Conservation (phyloP, 2,329 filamentous ascomycete genomes). For the Alternaria infectoria region DNA sequence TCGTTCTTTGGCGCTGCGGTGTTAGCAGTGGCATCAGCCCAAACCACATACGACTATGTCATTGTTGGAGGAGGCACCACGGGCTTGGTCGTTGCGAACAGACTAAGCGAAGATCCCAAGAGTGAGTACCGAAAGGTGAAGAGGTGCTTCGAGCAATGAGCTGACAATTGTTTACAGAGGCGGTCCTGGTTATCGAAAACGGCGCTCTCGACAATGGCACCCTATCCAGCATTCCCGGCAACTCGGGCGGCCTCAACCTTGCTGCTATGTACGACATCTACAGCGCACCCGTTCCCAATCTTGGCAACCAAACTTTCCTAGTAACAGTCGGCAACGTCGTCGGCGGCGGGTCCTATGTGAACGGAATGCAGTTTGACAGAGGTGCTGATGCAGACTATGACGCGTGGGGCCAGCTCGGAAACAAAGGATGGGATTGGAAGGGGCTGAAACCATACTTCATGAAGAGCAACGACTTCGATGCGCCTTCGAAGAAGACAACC, state of each 20-base stretch:
- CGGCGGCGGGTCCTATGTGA: conserved; percentile 42
- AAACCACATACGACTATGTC: conserved; percentile 28
- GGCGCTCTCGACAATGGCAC: conserved; percentile 16
- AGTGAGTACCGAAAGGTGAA: background rate
- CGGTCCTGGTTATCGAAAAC: conserved; percentile 27
- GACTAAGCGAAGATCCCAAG: conserved; percentile 22
- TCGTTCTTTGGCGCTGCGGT: background rate
- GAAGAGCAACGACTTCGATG: conserved; percentile 20
- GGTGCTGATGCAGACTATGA: conserved; percentile 25
- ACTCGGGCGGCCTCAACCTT: conserved; percentile 15
- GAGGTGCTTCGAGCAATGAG: background rate
- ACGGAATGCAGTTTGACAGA: conserved; percentile 45
- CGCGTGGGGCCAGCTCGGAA: conserved; percentile 1
- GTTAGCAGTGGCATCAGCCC: background rate
- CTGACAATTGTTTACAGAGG: conserved; percentile 5
- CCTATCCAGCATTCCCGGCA: conserved; percentile 15
- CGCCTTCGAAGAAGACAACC: conserved; percentile 8
- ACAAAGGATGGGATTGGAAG: background rate
- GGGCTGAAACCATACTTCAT: conserved; percentile 15
- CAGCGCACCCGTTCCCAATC: conserved; percentile 17
- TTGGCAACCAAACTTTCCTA: conserved; percentile 25
- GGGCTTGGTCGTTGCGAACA: conserved; percentile 27
- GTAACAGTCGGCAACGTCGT: conserved; percentile 32
- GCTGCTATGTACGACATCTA: conserved; percentile 18
- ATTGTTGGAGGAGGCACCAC: conserved; percentile 32